Evolutionary conservation across 108 stramenopile species (phyloP), one percentile per base, ranked within the genome.

Genomic region (Cyclotella sp.): DNA sequence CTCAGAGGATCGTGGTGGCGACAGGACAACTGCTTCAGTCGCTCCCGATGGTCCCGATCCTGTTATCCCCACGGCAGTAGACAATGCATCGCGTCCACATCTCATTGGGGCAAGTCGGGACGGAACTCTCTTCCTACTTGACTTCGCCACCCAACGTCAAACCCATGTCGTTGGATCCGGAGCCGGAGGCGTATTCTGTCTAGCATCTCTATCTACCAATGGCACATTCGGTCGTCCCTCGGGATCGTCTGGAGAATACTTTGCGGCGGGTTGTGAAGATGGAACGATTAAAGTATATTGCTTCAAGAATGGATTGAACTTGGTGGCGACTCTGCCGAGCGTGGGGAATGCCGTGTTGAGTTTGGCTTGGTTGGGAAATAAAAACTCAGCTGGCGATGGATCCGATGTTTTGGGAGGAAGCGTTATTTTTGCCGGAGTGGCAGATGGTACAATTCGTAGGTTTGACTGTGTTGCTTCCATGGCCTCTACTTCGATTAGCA

Each of bases 371-470:
- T 53, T 71, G 47, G 71, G 30, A 7, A 53, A 68, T 14, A 46
- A 34, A 0, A 41, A 40, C 14, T 1, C 8, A 3, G n/a, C n/a
- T 44, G 60, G 45, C 15, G 71, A 52, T 51, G 72, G 74, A 52
- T 68, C 68, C 16, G 73, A 39, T 34, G 69, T 65, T 29, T 68
- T 91, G 58, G 82, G 74, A 18, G 86, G 90, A 58, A 90, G 90
- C 40, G 81, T 86, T 2, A 39, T 97, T 9, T 97, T 93, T 86
- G 95, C 90, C 11, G 97, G 97, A 16, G 85, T 93, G 67, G 91
- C 95, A 11, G 97, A 98, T 85, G 97, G 97, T 11, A 92, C 93
- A 10, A 97, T 98, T 63, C 95, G 97, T 47, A 77, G 89, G 68
- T 92, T 87, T 62, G 81, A 81, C 21, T 88, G 85, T 52, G 40